A percentile compares a stretch with the other conserved stretches of the same genome.
Evolutionary conservation across 75 land plant species (phyloP).

Genomic region (Adiantum capillusveneris): DNA sequence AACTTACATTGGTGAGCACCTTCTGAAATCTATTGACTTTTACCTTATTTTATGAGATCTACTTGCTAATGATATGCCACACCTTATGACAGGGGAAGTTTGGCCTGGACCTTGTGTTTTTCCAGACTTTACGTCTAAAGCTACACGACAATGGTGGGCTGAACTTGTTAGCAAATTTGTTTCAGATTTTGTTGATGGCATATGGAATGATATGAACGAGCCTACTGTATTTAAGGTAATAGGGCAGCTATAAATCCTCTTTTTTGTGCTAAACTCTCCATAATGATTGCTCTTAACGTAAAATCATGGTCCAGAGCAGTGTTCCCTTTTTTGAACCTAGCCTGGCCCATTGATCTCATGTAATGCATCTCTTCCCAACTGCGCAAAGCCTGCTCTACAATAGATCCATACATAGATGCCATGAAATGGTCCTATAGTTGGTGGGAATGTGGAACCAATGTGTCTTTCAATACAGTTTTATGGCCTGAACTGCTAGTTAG

Average conservation of each 20-base stretch:
- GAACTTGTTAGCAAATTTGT: slow-evolving; percentile 65
- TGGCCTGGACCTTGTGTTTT: slow-evolving; percentile 97
- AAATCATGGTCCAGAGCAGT: neutral
- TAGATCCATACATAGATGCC: no score
- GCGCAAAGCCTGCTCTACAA: no score
- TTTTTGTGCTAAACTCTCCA: neutral
- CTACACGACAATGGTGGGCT: slow-evolving; percentile 82
- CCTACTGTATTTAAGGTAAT: slow-evolving; percentile 90
- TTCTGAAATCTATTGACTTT: neutral
- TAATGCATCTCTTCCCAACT: no score
- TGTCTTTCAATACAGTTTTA: no score
- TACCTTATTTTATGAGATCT: neutral
- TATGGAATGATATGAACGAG: slow-evolving; percentile 99
- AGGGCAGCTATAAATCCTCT: no score
- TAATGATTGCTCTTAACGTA: neutral
- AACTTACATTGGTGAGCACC: slow-evolving; percentile 61
- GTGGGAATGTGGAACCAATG: no score
- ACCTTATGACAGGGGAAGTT: slow-evolving; percentile 91
- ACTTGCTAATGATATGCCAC: no score
- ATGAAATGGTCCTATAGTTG: no score
- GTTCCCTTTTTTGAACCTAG: no score
- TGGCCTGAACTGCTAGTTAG: no score
- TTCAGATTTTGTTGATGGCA: slow-evolving; percentile 87
- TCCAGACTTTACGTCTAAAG: slow-evolving; percentile 77
- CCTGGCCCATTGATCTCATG: no score